These are phyloP conservation scores for Spongispora temasekensis DNA, from an alignment of 1,284 basidiomycete genomes.

Conservation along the genomic window DNA sequence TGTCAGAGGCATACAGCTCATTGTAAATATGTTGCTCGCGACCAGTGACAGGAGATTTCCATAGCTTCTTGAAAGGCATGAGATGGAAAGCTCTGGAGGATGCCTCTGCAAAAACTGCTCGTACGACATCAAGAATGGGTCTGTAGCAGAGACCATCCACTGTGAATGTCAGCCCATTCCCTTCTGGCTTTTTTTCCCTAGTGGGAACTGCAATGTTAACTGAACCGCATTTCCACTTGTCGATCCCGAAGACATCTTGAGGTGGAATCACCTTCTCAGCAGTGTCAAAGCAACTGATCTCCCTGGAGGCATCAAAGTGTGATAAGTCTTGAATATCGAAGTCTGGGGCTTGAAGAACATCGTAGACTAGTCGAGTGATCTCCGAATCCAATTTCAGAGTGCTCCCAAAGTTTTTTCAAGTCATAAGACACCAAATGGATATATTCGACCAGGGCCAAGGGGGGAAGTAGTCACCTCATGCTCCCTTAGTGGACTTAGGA, in stretches of 20 bases:
- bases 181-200: background rate
- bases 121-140: background rate
- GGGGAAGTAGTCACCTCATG: background rate
- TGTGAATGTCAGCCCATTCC: background rate
- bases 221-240: background rate
- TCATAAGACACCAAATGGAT: background rate
- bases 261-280: background rate
- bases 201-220: conserved; percentile 1
- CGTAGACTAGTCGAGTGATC: background rate
- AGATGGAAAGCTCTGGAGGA: conserved; percentile 1
- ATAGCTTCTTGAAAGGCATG: conserved; percentile 3
- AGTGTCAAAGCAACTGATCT: background rate
- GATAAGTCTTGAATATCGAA: background rate
- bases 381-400: background rate
- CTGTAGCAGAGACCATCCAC: background rate
- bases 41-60: background rate
- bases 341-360: conserved; percentile 4
- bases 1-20: conserved; percentile 7
- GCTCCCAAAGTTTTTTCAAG: background rate
- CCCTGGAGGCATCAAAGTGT: background rate
- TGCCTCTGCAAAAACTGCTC: background rate
- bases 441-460: background rate
- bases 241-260: background rate
- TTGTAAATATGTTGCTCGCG: conserved; percentile 1
- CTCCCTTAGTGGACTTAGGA: background rate